Base-by-base conservation (phyloP, 768 basidiomycete species). In the Rhizopogon vesiculosus region DNA sequence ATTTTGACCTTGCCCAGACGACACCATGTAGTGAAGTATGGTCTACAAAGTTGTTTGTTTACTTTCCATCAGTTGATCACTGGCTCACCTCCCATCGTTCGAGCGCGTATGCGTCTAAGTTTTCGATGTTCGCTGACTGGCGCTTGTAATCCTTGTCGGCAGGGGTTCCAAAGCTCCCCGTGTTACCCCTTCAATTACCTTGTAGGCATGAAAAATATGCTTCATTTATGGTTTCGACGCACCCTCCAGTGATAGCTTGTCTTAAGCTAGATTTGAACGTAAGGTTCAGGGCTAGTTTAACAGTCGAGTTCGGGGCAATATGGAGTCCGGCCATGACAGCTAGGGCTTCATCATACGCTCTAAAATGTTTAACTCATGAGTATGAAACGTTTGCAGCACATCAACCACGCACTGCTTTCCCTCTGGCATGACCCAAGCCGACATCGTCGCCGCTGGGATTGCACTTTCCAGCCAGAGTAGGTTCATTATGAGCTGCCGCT, bases 11-110 rank as follows among this genome's bases (percentile, higher is more conserved):
- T 83, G 84, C 12, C 86, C 91, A 33, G 90, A 96, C 8, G 92
- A 94, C 3, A 99, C 97, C 94, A 99, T 97, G 66, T 91, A 98
- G 71, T 98, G 93, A 43, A 98, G 78, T 63, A 98, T 96, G 0
- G 93, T 94, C 94, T 98, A 40, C 16, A 9, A 51, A 39, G 51
- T 57, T 28, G 12, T 45, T 5, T 29, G 19, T 33, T 19, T 49
- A 38, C 9, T 50, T 19, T 25, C 18, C 15, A 51, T 13, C 8
- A 31, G 40, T 60, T 12, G 45, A 45, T 25, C 29, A 45, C 42
- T 22, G 46, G 66, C 78, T 59, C 60, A 89, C 93, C 83, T 97
- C 93, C 93, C 93, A 97, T 58, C 91, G 80, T 63, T 91, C 89
- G 42, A 92, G 74, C 1, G 94, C 92, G 66, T 90, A 91, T 13